Conservation (phyloP, 495 filamentous ascomycete species). For the Penicillium lividum region DNA sequence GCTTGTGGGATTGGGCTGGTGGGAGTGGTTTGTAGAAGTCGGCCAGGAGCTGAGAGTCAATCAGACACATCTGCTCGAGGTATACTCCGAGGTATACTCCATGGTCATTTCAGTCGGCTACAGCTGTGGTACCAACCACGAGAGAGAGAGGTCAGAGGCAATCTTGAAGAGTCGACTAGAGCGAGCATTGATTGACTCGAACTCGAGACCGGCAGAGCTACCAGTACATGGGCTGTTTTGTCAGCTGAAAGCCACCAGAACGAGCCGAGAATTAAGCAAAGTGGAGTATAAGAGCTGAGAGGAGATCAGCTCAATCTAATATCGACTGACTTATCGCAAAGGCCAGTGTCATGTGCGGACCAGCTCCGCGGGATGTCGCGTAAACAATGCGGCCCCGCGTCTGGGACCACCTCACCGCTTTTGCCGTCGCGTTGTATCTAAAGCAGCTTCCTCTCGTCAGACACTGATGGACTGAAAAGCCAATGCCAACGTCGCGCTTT, state of each 20-base stretch:
- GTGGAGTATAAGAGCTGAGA: not conserved
- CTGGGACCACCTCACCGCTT: not conserved
- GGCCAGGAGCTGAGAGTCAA: too few relatives aligned
- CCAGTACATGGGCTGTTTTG: not conserved
- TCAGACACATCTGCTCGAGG: too few relatives aligned
- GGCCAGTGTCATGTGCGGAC: not conserved
- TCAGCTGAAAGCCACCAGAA: not conserved
- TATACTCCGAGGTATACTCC: not conserved
- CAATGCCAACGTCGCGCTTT: not conserved
- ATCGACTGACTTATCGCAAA: not conserved
- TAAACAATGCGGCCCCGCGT: not conserved
- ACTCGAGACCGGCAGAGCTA: not conserved
- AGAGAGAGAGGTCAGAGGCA: not conserved
- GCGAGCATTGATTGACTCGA: not conserved
- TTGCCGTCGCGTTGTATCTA: not conserved
- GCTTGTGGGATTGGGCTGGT: too few relatives aligned
- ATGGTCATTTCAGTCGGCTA: not conserved
- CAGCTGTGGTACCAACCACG: not conserved
- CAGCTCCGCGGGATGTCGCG: not conserved
- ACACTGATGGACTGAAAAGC: not conserved
- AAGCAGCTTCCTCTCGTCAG: too few relatives aligned
- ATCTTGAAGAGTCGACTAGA: slow-evolving; percentile 1
- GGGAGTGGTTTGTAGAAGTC: too few relatives aligned
- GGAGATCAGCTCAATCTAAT: too few relatives aligned
- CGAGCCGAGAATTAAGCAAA: not conserved